Conservation (phyloP, 2,329 filamentous ascomycete species). For the Xylaria sp. region DNA sequence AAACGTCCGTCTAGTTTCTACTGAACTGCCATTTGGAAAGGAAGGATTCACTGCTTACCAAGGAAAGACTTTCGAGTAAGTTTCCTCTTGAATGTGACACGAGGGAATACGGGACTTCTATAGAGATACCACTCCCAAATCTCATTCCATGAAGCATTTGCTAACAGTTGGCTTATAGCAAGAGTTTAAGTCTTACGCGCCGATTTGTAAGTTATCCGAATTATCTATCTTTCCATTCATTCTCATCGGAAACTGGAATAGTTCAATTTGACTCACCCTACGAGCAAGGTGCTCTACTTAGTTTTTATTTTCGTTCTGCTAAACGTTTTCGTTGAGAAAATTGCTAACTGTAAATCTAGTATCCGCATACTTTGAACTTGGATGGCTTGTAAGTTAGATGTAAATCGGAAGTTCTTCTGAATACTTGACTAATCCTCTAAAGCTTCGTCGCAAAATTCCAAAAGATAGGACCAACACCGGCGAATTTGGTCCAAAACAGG, state of each 20-base stretch:
- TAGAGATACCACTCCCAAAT: not conserved
- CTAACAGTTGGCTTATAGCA: conserved; percentile 45
- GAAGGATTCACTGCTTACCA: conserved; percentile 92
- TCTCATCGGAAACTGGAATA: not conserved
- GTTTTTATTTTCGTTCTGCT: not conserved
- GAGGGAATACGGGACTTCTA: not conserved
- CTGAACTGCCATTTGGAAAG: conserved; percentile 88
- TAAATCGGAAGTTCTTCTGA: too few species aligned
- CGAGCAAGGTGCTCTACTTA: not conserved
- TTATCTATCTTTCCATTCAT: conserved; percentile 51
- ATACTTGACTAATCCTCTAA: conserved; percentile 13
- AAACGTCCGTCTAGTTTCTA: conserved; percentile 93
- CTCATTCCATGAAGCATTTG: not conserved
- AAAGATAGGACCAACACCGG: conserved; percentile 83
- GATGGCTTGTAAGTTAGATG: conserved; percentile 81
- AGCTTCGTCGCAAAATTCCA: conserved; percentile 90
- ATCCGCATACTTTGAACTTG: conserved; percentile 75
- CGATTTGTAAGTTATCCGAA: conserved; percentile 75
- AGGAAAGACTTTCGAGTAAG: conserved; percentile 85
- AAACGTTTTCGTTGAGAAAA: too few species aligned
- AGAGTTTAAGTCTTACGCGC: conserved; percentile 82
- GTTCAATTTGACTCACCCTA: not conserved
- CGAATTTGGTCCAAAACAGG: conserved; percentile 60
- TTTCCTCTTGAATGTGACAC: conserved; percentile 4
- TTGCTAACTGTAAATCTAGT: conserved; percentile 28